Base-by-base conservation (phyloP, 31 red algal species). In the Asparagopsis taxiformis region DNA sequence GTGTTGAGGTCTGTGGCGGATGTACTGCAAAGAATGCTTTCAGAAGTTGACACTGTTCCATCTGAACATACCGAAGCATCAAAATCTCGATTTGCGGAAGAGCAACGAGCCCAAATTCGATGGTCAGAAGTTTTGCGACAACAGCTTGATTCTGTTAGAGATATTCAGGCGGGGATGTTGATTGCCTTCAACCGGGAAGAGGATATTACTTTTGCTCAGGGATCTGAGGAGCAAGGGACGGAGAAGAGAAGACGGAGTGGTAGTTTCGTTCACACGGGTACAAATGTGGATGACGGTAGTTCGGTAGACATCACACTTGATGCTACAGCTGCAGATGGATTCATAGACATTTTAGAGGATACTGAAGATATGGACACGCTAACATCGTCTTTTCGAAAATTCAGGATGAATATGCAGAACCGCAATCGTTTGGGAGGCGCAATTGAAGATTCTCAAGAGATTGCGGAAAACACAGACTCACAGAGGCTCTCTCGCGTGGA, bases 91-190 rank as follows among this genome's bases (percentile, higher is more conserved):
- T 84, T 65, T 33, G 79, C 59, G 20, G 34, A 56, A 21, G 79
- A 84, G 30, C 79, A 84, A 44, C 23, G 58, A 32, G 44, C 48
- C 0, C 79, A 84, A 65, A 58, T 73, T 15, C 39, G 44, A 49
- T 84, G 79, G 79, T 66, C 67, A 23, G 53, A 37, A 39, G 20
- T 64, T 21, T 65, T 84, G 66, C 79, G 79, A 35, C 33, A 72
- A 21, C 79, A 84, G 51, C 55, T 84, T 23, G 79, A 84, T 62
- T 66, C 68, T 51, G 68, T 84, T 23, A 38, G 59, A 41, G 79
- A 72, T 24, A 68, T 84, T 13, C 79, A 84, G 41, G 58, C 68
- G 32, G 79, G 79, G 39, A 73, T 84, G 58, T 33, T 84, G 59
- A 73, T 84, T 35, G 79, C 62, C 26, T 43, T 84, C 19, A 72